These are phyloP conservation scores for Chaetomiaceae sp. DNA, from an alignment of 2,329 filamentous ascomycete species.

Conservation along the genomic window DNA sequence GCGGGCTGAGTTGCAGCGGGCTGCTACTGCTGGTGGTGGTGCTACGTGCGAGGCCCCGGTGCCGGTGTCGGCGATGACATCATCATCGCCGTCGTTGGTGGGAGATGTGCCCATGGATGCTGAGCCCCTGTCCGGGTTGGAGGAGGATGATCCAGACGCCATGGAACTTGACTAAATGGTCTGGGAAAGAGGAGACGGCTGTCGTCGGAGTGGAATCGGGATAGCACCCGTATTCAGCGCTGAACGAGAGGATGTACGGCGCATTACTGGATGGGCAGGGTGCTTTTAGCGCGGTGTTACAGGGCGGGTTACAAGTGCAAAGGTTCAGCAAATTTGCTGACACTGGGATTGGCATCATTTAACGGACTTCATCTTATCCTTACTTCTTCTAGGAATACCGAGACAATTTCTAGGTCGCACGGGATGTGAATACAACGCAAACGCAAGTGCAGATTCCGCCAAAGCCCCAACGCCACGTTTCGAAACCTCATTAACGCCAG, in stretches of 20 bases:
- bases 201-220: background rate
- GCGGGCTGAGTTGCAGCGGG: slow-evolving; percentile 34
- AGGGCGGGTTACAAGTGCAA: background rate
- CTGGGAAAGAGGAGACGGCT: background rate
- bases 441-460: background rate
- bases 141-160: slow-evolving; percentile 24
- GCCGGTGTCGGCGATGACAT: background rate
- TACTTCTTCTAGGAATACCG: slow-evolving; percentile 2
- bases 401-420: background rate
- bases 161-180: slow-evolving; percentile 24
- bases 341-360: background rate
- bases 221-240: background rate
- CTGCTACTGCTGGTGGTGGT: no score
- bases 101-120: background rate
- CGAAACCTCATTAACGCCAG: background rate
- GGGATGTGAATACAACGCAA: slow-evolving; percentile 3
- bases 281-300: slow-evolving; percentile 14
- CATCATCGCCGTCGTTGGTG: background rate
- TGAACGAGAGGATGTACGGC: background rate
- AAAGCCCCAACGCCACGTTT: background rate
- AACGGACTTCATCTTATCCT: background rate
- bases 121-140: background rate
- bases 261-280: background rate
- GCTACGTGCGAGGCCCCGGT: background rate
- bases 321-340: background rate